Evolutionary conservation across 2,329 filamentous ascomycete species (phyloP).

Genomic region (Stagonosporopsis cucurbitacearum): DNA sequence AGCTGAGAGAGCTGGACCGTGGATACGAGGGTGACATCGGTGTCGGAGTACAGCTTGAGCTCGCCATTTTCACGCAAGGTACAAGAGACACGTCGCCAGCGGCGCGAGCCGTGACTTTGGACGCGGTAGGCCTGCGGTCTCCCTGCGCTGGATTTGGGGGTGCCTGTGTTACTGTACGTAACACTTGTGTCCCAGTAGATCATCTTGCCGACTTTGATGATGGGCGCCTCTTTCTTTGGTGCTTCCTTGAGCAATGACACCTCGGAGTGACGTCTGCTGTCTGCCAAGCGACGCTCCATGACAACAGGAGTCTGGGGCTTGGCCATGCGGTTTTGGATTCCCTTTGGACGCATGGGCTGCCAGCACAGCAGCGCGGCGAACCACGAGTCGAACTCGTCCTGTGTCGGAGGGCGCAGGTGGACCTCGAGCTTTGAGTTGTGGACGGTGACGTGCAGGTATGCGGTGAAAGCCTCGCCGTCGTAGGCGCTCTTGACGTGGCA

Average conservation of each 20-base stretch:
- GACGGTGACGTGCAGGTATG: conserved; percentile 60
- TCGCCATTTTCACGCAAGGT: conserved; percentile 94
- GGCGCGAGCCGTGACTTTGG: conserved; percentile 63
- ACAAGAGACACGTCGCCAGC: conserved; percentile 89
- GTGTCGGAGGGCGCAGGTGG: conserved; percentile 67
- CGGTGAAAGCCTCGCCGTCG: conserved; percentile 56
- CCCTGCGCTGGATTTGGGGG: conserved; percentile 41
- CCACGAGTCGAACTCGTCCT: conserved; percentile 78
- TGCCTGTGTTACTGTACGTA: conserved; percentile 56
- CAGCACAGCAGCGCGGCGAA: conserved; percentile 80
- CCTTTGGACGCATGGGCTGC: conserved; percentile 73
- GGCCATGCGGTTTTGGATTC: conserved; percentile 60
- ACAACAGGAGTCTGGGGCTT: conserved; percentile 55
- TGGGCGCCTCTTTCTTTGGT: conserved; percentile 71
- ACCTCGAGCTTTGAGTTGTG: conserved; percentile 65
- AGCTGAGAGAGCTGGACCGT: conserved; percentile 88
- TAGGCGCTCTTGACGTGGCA: conserved; percentile 67
- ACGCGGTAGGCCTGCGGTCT: conserved; percentile 62
- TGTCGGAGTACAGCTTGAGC: conserved; percentile 87
- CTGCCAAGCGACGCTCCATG: conserved; percentile 44
- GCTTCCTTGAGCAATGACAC: conserved; percentile 68
- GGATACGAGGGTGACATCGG: conserved; percentile 79
- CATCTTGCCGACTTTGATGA: conserved; percentile 83
- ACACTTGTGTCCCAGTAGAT: conserved; percentile 73
- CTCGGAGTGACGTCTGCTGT: conserved; percentile 57